Percentiles rank a stretch among this genome's conserved stretches.
Conservation (phyloP, 2,329 filamentous ascomycete genomes). For the Myotisia sp. region DNA sequence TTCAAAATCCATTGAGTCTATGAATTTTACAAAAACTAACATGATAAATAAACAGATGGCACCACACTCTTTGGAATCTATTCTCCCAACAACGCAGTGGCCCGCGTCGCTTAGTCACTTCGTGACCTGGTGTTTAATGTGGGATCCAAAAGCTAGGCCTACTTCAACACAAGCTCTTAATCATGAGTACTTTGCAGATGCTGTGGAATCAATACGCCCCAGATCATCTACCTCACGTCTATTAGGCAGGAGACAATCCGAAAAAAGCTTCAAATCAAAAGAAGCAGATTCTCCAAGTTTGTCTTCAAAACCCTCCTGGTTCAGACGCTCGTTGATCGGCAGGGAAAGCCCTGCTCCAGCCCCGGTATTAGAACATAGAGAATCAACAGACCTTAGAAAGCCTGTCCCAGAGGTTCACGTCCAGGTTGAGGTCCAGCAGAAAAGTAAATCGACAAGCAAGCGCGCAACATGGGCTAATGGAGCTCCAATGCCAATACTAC, state of each 20-base stretch:
- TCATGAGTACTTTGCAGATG: constrained; percentile 89
- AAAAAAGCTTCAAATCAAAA: constrained; percentile 49
- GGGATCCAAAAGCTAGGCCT: constrained; percentile 85
- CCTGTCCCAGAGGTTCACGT: constrained; percentile 26
- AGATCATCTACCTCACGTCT: constrained; percentile 77
- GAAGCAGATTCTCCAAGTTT: constrained; percentile 51
- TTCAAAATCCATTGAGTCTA: neutral
- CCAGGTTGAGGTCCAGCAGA: constrained; percentile 16
- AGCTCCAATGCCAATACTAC: constrained; percentile 85
- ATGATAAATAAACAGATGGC: constrained; percentile 90
- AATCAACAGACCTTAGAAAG: constrained; percentile 25
- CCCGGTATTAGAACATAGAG: constrained; percentile 31
- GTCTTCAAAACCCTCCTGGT: constrained; percentile 84
- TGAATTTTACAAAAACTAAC: too few relatives aligned
- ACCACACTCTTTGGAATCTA: constrained; percentile 88
- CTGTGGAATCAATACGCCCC: constrained; percentile 79
- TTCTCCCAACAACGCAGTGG: constrained; percentile 83
- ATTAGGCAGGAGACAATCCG: constrained; percentile 79
- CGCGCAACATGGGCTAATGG: constrained; percentile 89
- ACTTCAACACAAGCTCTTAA: constrained; percentile 88
- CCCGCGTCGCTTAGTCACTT: constrained; percentile 76
- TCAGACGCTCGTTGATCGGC: constrained; percentile 83
- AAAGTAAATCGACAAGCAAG: constrained; percentile 44
- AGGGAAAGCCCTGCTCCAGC: constrained; percentile 49
- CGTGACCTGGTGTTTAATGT: constrained; percentile 97